Percentiles rank a stretch among this genome's conserved stretches.
Evolutionary conservation across 306 rosid genomes (phyloP).

Genomic region (Ormosia emarginata): DNA sequence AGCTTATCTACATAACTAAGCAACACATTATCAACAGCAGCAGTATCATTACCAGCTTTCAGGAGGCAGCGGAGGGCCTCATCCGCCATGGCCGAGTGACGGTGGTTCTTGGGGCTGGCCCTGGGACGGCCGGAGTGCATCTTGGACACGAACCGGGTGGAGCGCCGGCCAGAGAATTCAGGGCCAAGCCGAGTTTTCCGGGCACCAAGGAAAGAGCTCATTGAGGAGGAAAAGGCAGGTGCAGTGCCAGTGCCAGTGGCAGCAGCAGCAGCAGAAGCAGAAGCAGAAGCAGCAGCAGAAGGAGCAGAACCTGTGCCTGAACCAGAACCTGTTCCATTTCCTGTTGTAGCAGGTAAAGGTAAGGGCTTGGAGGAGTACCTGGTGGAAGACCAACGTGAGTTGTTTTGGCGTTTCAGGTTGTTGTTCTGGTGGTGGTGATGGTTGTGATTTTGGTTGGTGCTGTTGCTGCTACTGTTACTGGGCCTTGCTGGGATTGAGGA

Average conservation of each 20-base stretch:
- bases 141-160: slow-evolving; percentile 76
- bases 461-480: slow-evolving; percentile 38
- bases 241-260: neutral
- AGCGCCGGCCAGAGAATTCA: slow-evolving; percentile 77
- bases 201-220: slow-evolving; percentile 43
- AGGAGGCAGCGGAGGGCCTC: slow-evolving; percentile 59
- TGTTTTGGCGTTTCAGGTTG: slow-evolving; percentile 38
- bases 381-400: slow-evolving; percentile 42
- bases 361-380: slow-evolving; percentile 44
- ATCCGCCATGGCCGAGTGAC: slow-evolving; percentile 58
- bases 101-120: slow-evolving; percentile 36
- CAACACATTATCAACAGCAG: slow-evolving; percentile 49
- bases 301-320: neutral
- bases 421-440: slow-evolving; percentile 35
- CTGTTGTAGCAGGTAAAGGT: slow-evolving; percentile 31
- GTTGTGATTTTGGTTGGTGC: slow-evolving; percentile 35
- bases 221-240: slow-evolving; percentile 33
- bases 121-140: slow-evolving; percentile 70
- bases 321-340: neutral
- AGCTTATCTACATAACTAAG: slow-evolving; percentile 52
- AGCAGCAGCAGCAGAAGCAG: neutral
- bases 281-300: neutral
- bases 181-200: slow-evolving; percentile 49
- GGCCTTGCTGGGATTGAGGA: slow-evolving; percentile 54
- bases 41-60: slow-evolving; percentile 48